Evolutionary conservation across 1,139 yeast genomes (phyloP), one percentile per base, ranked within the genome.

Genomic region (Meyerozyma athensensis): DNA sequence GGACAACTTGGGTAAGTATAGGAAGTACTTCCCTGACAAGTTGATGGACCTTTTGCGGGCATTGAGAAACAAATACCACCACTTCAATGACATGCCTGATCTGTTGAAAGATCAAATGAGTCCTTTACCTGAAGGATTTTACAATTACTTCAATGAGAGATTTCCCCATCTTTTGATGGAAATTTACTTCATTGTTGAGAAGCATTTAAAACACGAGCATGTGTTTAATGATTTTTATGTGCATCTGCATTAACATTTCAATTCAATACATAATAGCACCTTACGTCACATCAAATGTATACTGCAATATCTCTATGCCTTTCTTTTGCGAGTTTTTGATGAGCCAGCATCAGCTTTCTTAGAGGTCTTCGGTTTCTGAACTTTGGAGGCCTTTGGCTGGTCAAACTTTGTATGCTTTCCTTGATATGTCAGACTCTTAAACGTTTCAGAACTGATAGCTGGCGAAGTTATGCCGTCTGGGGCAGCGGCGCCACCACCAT

Each of bases 61-160:
- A 0, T 65, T 92, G 49, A 72, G 99, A 48, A 92, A 92, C 65
- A 92, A 92, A 58, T 81, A 85, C 55, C 96, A 87, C 57, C 99
- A 92, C 59, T 92, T 76, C 58, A 87, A 87, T 59, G 98, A 94
- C 54, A 65, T 90, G 59, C 96, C 97, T 1, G 69, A 65, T 5
- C 71, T 65, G 16, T 64, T 90, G 39, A 61, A 75, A 65, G 21
- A 58, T 50, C 45, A 76, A 40, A 84, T 92, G 79, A 82, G 86
- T 17, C 84, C 94, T 0, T 63, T 86, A 22, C 97, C 97, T 0
- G 78, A 77, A 39, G 96, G 95, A 2, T 92, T 86, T 56, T 83
- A 87, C 59, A 61, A 65, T 35, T 92, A 85, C 56, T 92, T 87
- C 60, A 77, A 79, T 35, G 56, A 61, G 23, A 74, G 79, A 52